phyloP scores from a whole-genome alignment of 495 filamentous ascomycete species.

The Penicillium canescens region DNA sequence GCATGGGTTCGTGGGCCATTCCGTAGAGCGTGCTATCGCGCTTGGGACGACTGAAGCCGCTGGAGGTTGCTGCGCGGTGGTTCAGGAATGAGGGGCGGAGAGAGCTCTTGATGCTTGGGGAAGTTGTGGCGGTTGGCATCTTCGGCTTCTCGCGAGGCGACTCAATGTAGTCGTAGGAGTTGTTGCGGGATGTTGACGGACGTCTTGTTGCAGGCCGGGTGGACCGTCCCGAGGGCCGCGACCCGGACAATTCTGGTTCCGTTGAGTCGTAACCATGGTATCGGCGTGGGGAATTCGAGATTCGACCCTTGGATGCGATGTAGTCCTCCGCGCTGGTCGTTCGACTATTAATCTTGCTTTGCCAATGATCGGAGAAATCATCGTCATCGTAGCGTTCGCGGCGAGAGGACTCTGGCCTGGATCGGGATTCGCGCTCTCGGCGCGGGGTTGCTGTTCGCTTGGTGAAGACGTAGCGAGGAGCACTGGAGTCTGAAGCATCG shows the following conservation, averaged over 20 bases:
- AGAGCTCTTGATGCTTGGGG: constrained; percentile 23
- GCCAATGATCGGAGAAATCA: constrained; percentile 25
- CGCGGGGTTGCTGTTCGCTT: constrained; percentile 2
- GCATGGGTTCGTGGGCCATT: constrained; percentile 24
- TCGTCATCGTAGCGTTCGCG: constrained; percentile 30
- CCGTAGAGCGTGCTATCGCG: constrained; percentile 23
- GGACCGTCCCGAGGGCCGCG: constrained; percentile 30
- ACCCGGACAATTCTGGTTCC: constrained; percentile 34
- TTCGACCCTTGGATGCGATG: constrained; percentile 40
- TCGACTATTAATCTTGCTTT: constrained; percentile 31
- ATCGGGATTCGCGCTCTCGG: constrained; percentile 17
- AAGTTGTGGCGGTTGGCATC: constrained; percentile 34
- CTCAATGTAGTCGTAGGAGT: constrained; percentile 37
- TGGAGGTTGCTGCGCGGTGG: constrained; percentile 34
- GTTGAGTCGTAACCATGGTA: constrained; percentile 33
- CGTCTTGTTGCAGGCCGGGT: constrained; percentile 27
- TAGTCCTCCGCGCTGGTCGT: constrained; percentile 33
- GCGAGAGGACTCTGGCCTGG: constrained; percentile 18
- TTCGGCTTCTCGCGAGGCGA: constrained; percentile 29
- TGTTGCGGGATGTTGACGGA: constrained; percentile 32
- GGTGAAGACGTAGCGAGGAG: background rate
- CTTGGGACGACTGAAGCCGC: constrained; percentile 27
- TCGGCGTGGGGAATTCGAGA: constrained; percentile 32
- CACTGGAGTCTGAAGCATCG: constrained; percentile 32
- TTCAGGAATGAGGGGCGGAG: constrained; percentile 29